A percentile compares a stretch with the other conserved stretches of the same genome.
Conservation (phyloP, 306 rosid species). For the Leucaena leucocephala region DNA sequence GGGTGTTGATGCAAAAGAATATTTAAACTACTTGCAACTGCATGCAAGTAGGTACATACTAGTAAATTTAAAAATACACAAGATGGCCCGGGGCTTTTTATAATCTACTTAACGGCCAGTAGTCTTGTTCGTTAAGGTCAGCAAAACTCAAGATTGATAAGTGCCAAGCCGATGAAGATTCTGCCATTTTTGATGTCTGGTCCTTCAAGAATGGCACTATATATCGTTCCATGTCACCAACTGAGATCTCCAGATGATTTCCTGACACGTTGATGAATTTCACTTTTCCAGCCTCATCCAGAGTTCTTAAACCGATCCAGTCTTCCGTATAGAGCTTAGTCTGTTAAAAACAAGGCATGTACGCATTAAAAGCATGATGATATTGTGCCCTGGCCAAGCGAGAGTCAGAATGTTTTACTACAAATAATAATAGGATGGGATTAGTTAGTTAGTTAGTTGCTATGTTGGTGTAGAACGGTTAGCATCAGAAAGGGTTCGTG, state of each 20-base stretch:
- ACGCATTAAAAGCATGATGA: no score
- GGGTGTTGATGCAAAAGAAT: no score
- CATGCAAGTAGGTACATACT: no score
- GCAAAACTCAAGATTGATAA: conserved; percentile 37
- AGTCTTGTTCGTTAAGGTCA: conserved; percentile 8
- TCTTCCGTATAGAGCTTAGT: conserved; percentile 53
- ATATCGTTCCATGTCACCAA: conserved; percentile 35
- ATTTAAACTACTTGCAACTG: no score
- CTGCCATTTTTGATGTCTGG: conserved; percentile 33
- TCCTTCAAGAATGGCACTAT: conserved; percentile 48
- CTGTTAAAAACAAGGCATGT: conserved; percentile 35
- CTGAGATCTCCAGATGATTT: conserved; percentile 43
- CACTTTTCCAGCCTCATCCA: conserved; percentile 59
- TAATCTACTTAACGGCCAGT: conserved; percentile 5
- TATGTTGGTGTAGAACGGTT: neutral
- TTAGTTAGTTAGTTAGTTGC: no score
- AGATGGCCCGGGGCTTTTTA: neutral
- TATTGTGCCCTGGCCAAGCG: no score
- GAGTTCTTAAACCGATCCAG: conserved; percentile 50
- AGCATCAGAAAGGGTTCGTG: neutral
- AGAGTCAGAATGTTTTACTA: no score
- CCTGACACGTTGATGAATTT: conserved; percentile 50
- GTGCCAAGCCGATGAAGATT: conserved; percentile 28
- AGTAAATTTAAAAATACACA: no score
- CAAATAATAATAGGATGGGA: no score